phyloP scores from a whole-genome alignment of 345 rosid species.

The Gynandropsis gynandra region DNA sequence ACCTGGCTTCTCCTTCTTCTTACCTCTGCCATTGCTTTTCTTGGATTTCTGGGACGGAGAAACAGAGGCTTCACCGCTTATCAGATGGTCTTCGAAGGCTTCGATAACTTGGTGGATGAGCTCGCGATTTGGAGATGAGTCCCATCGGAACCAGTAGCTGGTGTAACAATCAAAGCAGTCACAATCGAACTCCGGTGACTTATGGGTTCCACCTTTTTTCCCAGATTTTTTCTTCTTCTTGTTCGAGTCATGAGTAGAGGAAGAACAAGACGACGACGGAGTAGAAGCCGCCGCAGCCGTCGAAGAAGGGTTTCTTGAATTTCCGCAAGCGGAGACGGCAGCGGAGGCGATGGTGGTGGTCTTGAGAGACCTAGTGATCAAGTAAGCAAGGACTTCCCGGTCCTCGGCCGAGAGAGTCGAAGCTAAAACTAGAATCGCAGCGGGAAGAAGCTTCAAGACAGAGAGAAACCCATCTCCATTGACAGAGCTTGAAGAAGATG shows the following conservation, averaged over 20 bases:
- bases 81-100: slow-evolving; percentile 71
- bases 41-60: slow-evolving; percentile 15
- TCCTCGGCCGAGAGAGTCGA: slow-evolving; percentile 62
- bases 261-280: background rate
- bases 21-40: slow-evolving; percentile 33
- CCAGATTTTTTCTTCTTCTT: slow-evolving; percentile 30
- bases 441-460: slow-evolving; percentile 59
- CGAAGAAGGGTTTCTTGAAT: slow-evolving; percentile 6
- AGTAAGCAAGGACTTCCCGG: slow-evolving; percentile 82
- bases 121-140: slow-evolving; percentile 77
- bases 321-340: slow-evolving; percentile 1
- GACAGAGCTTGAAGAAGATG: slow-evolving; percentile 11
- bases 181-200: slow-evolving; percentile 52
- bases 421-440: slow-evolving; percentile 58
- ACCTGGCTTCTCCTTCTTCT: slow-evolving; percentile 39
- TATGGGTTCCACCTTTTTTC: slow-evolving; percentile 20
- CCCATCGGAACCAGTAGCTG: slow-evolving; percentile 88
- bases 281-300: too few species aligned
- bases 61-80: slow-evolving; percentile 27
- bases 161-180: slow-evolving; percentile 87
- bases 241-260: slow-evolving; percentile 19
- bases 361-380: slow-evolving; percentile 56
- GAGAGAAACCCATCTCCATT: slow-evolving; percentile 40
- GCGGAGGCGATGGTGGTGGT: slow-evolving; percentile 27
- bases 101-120: slow-evolving; percentile 74